These are phyloP conservation scores for Dactylorhiza incarnata DNA, from an alignment of 106 monocot genomes.

Conservation along the genomic window DNA sequence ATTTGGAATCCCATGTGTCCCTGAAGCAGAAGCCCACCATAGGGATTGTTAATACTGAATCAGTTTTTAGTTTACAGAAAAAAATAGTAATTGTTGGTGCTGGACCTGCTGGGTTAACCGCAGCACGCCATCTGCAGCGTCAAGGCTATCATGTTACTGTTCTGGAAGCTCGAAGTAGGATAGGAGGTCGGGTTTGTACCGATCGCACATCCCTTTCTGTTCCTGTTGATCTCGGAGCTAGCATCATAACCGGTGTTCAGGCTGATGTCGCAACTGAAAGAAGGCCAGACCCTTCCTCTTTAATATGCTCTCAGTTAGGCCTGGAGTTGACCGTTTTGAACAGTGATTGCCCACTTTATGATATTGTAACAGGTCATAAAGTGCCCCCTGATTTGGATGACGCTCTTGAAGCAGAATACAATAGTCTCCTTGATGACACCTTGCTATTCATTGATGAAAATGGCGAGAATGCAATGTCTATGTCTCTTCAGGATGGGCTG, in stretches of 20 bases:
- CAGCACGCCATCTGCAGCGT: conserved; percentile 85
- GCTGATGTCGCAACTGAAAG: conserved; percentile 96
- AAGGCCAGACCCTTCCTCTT: conserved; percentile 85
- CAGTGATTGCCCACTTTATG: conserved; percentile 99
- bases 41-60: conserved; percentile 9
- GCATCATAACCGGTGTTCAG: conserved; percentile 98
- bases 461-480: conserved; percentile 45
- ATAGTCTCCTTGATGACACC: conserved; percentile 94
- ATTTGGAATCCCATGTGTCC: conserved; percentile 5
- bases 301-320: conserved; percentile 84
- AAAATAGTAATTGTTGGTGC: conserved; percentile 81
- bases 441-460: conserved; percentile 52
- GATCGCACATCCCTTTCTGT: conserved; percentile 87
- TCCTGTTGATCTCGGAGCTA: conserved; percentile 98
- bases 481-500: conserved; percentile 91
- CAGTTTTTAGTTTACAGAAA: conserved; percentile 20
- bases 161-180: conserved; percentile 88
- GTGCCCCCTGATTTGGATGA: conserved; percentile 91
- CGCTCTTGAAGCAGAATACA: conserved; percentile 87
- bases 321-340: conserved; percentile 84
- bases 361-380: conserved; percentile 68
- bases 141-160: conserved; percentile 83
- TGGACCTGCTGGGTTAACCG: conserved; percentile 91
- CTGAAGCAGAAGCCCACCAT: conserved; percentile 13
- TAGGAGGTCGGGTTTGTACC: conserved; percentile 94